Evolutionary conservation across 2,329 filamentous ascomycete species (phyloP), one percentile per base, ranked within the genome.

Genomic region (Fusarium sp.): DNA sequence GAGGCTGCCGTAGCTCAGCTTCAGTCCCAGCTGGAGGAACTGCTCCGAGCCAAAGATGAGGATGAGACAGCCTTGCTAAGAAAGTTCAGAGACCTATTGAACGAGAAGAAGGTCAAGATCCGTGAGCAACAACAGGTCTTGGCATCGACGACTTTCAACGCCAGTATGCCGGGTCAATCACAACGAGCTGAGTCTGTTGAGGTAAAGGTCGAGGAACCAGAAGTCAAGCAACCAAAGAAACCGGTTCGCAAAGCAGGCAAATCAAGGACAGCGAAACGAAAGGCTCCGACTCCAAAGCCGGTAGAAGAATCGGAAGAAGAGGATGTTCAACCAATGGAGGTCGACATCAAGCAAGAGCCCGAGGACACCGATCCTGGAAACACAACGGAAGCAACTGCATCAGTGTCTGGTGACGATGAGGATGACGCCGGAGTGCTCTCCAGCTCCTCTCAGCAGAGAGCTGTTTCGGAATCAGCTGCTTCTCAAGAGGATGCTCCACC

Each of bases 91-190:
- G 86, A 89, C 65, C 84, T 96, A 3, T 84, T 95, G 2, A 95
- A 95, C 76, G 90, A 93, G 80, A 96, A 96, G 84, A 95, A 95
- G 82, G 85, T 92, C 62, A 95, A 94, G 82, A 95, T 95, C 59
- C 85, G 93, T 50, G 89, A 95, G 76, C 93, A 95, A 82, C 91
- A 93, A 77, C 87, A 89, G 42, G 82, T 93, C 22, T 82, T 95
- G 27, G 81, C 84, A 5, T 74, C 83, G 3, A 85, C 85, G 4
- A 86, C 87, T 63, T 80, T 86, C 38, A 83, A 86, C 64, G 65
- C 52, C 36, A 80, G 71, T 80, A 81, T 47, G 71, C 81, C 66
- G 71, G 77, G 69, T 69, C 79, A 70, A 61, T 80, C 74, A n/a
- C 75, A 76, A 54, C 65, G 63, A 40, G 81, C 81, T 29, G 75